phyloP scores from a whole-genome alignment of 306 rosid species.

The Delonix regia region DNA sequence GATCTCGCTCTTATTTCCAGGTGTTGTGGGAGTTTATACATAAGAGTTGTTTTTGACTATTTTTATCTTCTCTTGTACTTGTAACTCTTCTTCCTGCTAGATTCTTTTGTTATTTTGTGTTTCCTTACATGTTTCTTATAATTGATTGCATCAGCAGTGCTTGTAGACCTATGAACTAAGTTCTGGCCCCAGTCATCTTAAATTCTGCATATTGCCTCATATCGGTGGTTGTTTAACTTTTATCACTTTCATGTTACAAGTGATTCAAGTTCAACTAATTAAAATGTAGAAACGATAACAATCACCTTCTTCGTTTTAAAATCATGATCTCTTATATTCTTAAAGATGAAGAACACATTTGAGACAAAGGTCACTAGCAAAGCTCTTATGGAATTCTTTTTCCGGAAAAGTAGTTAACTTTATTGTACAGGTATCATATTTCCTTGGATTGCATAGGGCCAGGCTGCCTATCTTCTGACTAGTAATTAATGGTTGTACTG shows the following conservation, averaged over 20 bases:
- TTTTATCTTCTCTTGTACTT: neutral
- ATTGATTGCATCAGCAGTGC: conserved; percentile 12
- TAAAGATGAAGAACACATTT: neutral
- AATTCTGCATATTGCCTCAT: neutral
- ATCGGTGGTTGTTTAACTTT: neutral
- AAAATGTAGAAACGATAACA: neutral
- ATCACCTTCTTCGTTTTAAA: neutral
- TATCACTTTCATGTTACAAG: neutral
- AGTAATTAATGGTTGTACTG: neutral
- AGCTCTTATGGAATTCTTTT: neutral
- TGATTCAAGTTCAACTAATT: neutral
- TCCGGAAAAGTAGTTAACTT: neutral
- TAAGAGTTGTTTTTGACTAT: neutral
- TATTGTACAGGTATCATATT: neutral
- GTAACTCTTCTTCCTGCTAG: neutral
- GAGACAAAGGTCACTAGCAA: neutral
- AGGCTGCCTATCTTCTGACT: neutral
- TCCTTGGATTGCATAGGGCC: neutral
- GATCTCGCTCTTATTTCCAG: conserved; percentile 69
- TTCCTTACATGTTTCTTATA: neutral
- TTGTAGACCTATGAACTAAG: neutral
- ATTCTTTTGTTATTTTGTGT: neutral
- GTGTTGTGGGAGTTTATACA: conserved; percentile 40
- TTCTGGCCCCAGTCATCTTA: conserved; percentile 1
- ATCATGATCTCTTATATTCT: neutral